Conservation (phyloP, 1,139 yeast genomes). For the Candida buenavistaensis region DNA sequence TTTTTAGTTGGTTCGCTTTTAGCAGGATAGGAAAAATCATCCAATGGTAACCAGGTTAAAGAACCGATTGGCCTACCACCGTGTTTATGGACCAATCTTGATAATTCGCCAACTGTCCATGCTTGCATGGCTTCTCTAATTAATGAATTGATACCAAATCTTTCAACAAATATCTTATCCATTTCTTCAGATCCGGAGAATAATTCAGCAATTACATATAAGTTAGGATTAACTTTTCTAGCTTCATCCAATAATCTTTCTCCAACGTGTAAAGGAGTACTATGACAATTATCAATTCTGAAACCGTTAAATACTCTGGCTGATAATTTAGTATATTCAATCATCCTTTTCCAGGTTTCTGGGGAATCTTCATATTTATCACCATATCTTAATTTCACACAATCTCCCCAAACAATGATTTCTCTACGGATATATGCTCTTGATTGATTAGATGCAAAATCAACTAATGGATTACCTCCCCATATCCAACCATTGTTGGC, state of each 20-base stretch:
- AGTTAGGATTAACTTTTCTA: conserved; percentile 75
- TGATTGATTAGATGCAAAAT: conserved; percentile 80
- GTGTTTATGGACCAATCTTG: conserved; percentile 83
- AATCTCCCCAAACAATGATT: conserved; percentile 97
- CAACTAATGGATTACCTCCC: conserved; percentile 93
- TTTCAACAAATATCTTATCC: conserved; percentile 88
- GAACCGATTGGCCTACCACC: conserved; percentile 98
- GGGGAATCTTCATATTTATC: conserved; percentile 77
- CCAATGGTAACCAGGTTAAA: conserved; percentile 72
- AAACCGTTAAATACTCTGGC: conserved; percentile 86
- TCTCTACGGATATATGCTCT: conserved; percentile 87
- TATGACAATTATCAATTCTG: conserved; percentile 92
- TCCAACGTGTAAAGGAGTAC: conserved; percentile 95
- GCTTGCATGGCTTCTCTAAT: conserved; percentile 98
- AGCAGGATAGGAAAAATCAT: conserved; percentile 68
- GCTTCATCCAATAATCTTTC: conserved; percentile 87
- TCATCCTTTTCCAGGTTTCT: conserved; percentile 85
- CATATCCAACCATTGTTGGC: conserved; percentile 99
- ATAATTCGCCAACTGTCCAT: conserved; percentile 82
- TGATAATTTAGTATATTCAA: conserved; percentile 66
- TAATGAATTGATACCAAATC: conserved; percentile 83
- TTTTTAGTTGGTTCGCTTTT: conserved; percentile 33
- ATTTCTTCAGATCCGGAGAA: conserved; percentile 90
- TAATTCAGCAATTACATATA: conserved; percentile 91
- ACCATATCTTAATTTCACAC: conserved; percentile 92